phyloP scores from a whole-genome alignment of 2,329 filamentous ascomycete genomes.

The Eutypella sp. region DNA sequence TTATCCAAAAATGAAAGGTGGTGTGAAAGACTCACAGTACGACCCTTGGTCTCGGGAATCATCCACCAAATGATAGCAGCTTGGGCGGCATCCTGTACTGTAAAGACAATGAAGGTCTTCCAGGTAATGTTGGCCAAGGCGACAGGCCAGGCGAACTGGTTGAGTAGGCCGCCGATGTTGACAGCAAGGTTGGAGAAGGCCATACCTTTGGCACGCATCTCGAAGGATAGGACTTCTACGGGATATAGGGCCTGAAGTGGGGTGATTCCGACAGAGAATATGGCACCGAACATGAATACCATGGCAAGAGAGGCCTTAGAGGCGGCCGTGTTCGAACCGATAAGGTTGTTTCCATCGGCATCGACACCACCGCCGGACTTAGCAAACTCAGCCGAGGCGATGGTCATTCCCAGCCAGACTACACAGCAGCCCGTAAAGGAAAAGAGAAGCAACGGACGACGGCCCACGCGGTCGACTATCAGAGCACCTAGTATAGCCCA shows the following conservation, averaged over 20 bases:
- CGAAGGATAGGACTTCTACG: constrained; percentile 41
- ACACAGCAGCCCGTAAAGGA: constrained; percentile 43
- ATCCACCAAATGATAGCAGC: constrained; percentile 39
- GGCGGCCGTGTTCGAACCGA: constrained; percentile 30
- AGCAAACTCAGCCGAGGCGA: constrained; percentile 35
- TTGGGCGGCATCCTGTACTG: constrained; percentile 35
- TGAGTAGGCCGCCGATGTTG: constrained; percentile 39
- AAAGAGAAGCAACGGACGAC: constrained; percentile 47
- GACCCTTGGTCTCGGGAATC: constrained; percentile 42
- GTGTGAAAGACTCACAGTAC: constrained; percentile 24
- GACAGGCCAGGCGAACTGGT: constrained; percentile 39
- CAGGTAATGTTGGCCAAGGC: constrained; percentile 42
- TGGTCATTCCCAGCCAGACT: constrained; percentile 47
- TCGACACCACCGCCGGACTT: constrained; percentile 25
- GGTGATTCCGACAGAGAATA: constrained; percentile 38
- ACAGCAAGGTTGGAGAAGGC: constrained; percentile 38
- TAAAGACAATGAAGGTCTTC: constrained; percentile 47
- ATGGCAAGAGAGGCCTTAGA: constrained; percentile 45
- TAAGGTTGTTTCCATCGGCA: constrained; percentile 18
- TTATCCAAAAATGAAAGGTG: too few species aligned
- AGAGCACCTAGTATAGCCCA: constrained; percentile 45
- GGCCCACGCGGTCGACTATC: constrained; percentile 45
- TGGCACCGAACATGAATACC: constrained; percentile 50
- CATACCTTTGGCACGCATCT: constrained; percentile 45
- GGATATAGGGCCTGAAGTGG: constrained; percentile 38